A percentile compares a stretch with the other conserved stretches of the same genome.
Conservation (phyloP, 768 basidiomycete genomes). For the Sporobolomyces pararoseus region DNA sequence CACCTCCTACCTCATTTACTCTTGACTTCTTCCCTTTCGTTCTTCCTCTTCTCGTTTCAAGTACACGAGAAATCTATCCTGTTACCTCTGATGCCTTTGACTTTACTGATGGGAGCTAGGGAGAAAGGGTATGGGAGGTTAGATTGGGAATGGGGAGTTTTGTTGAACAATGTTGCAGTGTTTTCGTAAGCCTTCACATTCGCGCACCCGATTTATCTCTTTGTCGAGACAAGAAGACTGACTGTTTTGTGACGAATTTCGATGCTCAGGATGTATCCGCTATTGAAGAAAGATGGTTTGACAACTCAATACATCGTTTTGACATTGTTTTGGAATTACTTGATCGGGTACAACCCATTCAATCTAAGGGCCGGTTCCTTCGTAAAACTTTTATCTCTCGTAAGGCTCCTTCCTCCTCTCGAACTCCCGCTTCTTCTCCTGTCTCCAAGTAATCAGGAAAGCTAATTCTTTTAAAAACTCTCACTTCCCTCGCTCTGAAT, state of each 20-base stretch:
- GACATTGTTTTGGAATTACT: conserved; percentile 71
- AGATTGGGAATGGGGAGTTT: conserved; percentile 65
- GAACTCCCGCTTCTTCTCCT: not conserved
- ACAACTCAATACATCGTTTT: conserved; percentile 68
- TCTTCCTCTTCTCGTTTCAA: conserved; percentile 95
- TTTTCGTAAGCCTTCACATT: conserved; percentile 71
- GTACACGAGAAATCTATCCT: conserved; percentile 93
- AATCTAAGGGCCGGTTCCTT: conserved; percentile 51
- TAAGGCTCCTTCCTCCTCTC: conserved; percentile 22
- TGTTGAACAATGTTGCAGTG: conserved; percentile 76
- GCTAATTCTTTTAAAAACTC: too few species aligned
- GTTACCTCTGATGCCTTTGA: conserved; percentile 77
- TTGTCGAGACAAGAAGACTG: too few species aligned
- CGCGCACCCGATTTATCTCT: not conserved
- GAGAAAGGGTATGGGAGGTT: conserved; percentile 52
- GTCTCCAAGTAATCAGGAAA: too few species aligned
- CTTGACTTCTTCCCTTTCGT: conserved; percentile 76
- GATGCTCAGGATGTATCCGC: conserved; percentile 77
- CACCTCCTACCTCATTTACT: conserved; percentile 75
- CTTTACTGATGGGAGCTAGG: conserved; percentile 60
- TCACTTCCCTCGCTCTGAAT: not conserved
- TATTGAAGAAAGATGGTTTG: conserved; percentile 73
- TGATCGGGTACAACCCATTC: conserved; percentile 73
- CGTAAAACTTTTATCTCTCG: conserved; percentile 49
- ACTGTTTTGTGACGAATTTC: too few species aligned